phyloP scores from a whole-genome alignment of 352 stramenopile species.

The Globisporangium middletonii region DNA sequence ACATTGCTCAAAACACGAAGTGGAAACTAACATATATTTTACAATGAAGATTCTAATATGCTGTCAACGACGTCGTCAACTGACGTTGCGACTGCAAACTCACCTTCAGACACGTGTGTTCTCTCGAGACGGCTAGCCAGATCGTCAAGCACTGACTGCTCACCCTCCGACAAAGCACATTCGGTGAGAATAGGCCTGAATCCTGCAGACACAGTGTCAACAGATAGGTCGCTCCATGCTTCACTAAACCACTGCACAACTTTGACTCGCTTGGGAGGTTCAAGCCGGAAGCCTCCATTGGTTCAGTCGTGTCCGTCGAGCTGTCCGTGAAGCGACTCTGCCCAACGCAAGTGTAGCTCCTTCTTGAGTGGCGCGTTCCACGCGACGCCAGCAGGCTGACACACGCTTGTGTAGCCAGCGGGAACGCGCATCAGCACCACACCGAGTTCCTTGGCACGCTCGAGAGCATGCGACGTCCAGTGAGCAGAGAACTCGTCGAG shows the following conservation, averaged over 20 bases:
- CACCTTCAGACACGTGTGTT: not conserved
- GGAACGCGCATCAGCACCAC: conserved; percentile 6
- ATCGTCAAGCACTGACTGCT: not conserved
- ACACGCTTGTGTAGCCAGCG: conserved; percentile 5
- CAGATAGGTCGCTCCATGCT: not conserved
- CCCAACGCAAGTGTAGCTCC: conserved; percentile 1
- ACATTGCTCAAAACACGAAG: not conserved
- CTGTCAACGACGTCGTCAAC: not conserved
- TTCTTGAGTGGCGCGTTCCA: conserved; percentile 10
- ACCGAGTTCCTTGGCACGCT: not conserved
- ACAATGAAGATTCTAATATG: not conserved
- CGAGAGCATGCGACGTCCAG: conserved; percentile 3
- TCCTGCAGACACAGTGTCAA: not conserved
- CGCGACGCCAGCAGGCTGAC: conserved; percentile 5
- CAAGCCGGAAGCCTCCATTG: not conserved
- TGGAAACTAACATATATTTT: conserved; percentile 1
- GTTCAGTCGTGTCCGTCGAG: conserved; percentile 1
- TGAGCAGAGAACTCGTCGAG: conserved; percentile 8
- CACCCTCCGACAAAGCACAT: not conserved
- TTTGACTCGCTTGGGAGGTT: not conserved
- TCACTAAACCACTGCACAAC: not conserved
- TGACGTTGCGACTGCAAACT: not conserved
- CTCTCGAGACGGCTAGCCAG: not conserved
- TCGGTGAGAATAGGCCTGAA: not conserved
- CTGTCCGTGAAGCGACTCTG: conserved; percentile 1